A percentile compares a stretch with the other conserved stretches of the same genome.
Conservation (phyloP, 1,284 basidiomycete species). For the Boletus semigastroideus region DNA sequence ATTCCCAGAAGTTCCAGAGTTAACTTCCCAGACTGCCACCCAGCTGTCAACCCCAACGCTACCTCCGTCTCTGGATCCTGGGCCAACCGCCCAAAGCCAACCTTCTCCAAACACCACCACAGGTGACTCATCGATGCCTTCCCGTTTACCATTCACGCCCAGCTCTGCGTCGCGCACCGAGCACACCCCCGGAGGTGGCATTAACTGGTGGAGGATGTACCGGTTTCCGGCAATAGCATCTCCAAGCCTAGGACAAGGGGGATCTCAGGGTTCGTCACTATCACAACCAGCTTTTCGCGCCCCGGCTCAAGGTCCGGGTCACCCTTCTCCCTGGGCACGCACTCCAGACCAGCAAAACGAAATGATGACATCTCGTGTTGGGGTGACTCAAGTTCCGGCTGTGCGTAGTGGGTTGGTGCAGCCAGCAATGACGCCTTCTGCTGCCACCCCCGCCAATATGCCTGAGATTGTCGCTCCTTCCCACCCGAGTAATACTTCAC, state of each 20-base stretch:
- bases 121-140: conserved; percentile 29
- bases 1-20: conserved; percentile 5
- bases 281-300: conserved; percentile 17
- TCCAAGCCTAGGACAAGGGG: conserved; percentile 21
- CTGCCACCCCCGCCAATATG: conserved; percentile 13
- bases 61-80: conserved; percentile 1
- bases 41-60: conserved; percentile 7
- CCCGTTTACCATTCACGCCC: conserved; percentile 27
- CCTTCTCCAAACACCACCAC: conserved; percentile 8
- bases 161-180: conserved; percentile 36
- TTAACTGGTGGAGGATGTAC: conserved; percentile 81
- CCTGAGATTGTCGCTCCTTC: conserved; percentile 15
- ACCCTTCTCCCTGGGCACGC: conserved; percentile 18
- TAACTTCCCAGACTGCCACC: background rate
- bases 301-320: conserved; percentile 21
- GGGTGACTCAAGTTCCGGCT: conserved; percentile 13
- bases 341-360: conserved; percentile 27
- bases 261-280: conserved; percentile 16
- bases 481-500: conserved; percentile 1
- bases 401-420: conserved; percentile 17
- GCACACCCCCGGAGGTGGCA: conserved; percentile 43
- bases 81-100: background rate
- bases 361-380: conserved; percentile 10
- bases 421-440: conserved; percentile 6
- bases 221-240: conserved; percentile 68